Evolutionary conservation across 164 flowering plant genomes (phyloP).

Genomic region (Nelumbo lutea): DNA sequence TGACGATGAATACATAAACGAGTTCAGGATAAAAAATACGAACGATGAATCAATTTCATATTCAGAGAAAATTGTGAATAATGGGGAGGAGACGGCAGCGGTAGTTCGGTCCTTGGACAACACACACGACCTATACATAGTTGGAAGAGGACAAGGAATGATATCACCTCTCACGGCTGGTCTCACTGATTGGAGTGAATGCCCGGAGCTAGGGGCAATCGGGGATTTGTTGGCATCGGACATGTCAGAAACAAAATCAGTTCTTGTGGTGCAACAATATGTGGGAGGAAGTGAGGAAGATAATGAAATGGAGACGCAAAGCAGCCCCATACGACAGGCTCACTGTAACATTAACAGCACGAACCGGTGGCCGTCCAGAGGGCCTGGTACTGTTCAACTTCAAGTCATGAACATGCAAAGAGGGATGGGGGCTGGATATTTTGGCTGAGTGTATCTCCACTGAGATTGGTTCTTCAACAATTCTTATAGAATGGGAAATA

Average conservation of each 20-base stretch:
- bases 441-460: too few relatives aligned
- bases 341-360: too few relatives aligned
- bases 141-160: constrained; percentile 17
- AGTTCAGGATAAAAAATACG: background rate
- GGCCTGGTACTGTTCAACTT: too few relatives aligned
- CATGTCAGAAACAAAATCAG: constrained; percentile 14
- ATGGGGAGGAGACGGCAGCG: constrained; percentile 18
- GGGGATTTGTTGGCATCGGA: constrained; percentile 26
- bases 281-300: background rate
- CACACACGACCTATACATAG: constrained; percentile 14
- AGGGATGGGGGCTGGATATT: too few relatives aligned
- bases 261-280: background rate
- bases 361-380: too few relatives aligned
- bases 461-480: too few relatives aligned
- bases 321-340: background rate
- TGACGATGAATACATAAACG: background rate
- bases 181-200: too few relatives aligned
- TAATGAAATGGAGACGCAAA: background rate
- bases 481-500: too few relatives aligned
- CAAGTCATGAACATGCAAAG: too few relatives aligned
- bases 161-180: background rate
- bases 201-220: background rate
- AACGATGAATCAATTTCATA: background rate
- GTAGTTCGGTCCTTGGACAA: constrained; percentile 11
- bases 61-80: background rate